Evolutionary conservation across 192 early-diverging fungal species (phyloP).

Genomic region (Paraglomus occultum): DNA sequence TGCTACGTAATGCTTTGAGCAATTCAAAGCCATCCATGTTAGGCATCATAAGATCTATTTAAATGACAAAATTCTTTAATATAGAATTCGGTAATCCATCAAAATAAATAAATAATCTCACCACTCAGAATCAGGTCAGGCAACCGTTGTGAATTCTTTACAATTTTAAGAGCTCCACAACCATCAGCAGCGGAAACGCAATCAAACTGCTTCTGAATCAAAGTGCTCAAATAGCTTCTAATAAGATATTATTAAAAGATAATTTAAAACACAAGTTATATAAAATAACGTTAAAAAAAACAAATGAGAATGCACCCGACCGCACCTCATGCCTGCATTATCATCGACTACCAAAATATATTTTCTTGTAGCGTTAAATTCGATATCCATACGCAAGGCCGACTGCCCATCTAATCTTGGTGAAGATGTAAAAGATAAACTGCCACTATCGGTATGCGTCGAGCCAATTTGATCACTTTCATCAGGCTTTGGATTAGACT

Average conservation of each 20-base stretch:
- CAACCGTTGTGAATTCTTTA: neutral
- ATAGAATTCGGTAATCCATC: neutral
- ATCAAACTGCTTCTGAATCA: conserved; percentile 38
- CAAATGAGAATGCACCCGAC: neutral
- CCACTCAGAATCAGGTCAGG: conserved; percentile 41
- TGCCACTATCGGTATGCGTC: too few relatives aligned
- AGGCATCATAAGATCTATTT: conserved; percentile 55
- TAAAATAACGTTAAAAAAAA: conserved; percentile 1
- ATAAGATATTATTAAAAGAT: neutral
- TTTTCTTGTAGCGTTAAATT: neutral
- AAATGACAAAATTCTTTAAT: neutral
- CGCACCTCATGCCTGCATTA: conserved; percentile 45
- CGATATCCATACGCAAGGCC: too few relatives aligned
- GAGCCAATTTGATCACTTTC: too few relatives aligned
- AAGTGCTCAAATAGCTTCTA: conserved; percentile 30
- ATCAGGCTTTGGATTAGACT: neutral
- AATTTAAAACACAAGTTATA: neutral
- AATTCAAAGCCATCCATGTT: conserved; percentile 55
- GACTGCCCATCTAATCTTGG: too few relatives aligned
- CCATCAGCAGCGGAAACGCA: conserved; percentile 39
- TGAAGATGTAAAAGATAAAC: too few relatives aligned
- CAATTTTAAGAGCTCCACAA: conserved; percentile 32
- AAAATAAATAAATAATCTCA: neutral
- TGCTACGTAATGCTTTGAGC: conserved; percentile 39
- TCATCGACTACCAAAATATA: conserved; percentile 47